Evolutionary conservation across 345 rosid species (phyloP), one percentile per base, ranked within the genome.

Genomic region (Leavenworthia alabamica): DNA sequence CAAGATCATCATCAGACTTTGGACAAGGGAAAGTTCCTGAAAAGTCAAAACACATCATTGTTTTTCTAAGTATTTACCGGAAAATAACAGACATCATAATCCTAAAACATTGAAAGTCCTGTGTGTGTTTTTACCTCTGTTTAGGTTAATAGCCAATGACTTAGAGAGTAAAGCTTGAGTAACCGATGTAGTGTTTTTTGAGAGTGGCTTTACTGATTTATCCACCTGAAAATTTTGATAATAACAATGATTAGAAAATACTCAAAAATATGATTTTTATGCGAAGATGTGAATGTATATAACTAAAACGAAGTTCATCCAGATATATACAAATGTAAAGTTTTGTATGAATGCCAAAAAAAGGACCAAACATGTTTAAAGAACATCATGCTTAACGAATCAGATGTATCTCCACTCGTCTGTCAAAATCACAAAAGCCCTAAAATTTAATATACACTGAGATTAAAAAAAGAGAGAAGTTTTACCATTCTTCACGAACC

Each of bases 191-290:
- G 23, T 15, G 24, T 47, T 7, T 42, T 68, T 44, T 2, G 64
- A 46, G 1, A 42, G 58, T 36, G 56, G 39, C 0, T 64, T 53
- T 6, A 31, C 68, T 32, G 64, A 13, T 24, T 64, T 75, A 46
- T 19, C 73, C 29, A 66, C 73, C 77, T 73, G 55, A 40, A 64
- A 71, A n/a, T n/a, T n/a, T 15, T 14, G 8, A 22, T 5, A 35
- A 3, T n/a, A 36, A 23, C 12, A 42, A 42, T 5, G 37, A 68
- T 58, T 5, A 58, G 49, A 48, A 26, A 16, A 33, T 3, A 54
- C 5, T 15, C 19, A 45, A 54, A 54, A 33, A 33, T 8, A 19
- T 39, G 16, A 12, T 37, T 27, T 19, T 8, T 46, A 8, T 7
- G 14, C 45, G 54, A 45, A 41, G 24, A 10, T 31, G 11, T 29